Conservation (phyloP, 345 rosid species). For the Euphorbia pulcherrima region DNA sequence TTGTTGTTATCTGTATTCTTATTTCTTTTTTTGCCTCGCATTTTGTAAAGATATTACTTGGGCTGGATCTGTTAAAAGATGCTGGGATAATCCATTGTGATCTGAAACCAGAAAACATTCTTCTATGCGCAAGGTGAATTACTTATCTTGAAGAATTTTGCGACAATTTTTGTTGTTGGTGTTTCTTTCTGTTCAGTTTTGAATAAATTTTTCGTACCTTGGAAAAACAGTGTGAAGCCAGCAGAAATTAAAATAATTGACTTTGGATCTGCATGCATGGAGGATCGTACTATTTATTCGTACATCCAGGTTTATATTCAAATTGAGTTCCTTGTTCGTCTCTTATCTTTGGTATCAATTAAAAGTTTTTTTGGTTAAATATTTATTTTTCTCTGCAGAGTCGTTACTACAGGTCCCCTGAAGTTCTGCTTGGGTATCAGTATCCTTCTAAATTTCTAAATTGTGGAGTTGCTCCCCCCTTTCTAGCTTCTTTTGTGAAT, state of each 20-base stretch:
- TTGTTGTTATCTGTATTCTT: conserved; percentile 13
- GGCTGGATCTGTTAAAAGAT: conserved; percentile 85
- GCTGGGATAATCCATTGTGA: conserved; percentile 97
- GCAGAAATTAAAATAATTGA: conserved; percentile 96
- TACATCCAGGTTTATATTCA: conserved; percentile 77
- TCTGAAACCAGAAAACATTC: conserved; percentile 98
- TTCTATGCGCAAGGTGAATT: conserved; percentile 79
- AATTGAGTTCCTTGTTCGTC: neutral
- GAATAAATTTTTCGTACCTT: conserved; percentile 16
- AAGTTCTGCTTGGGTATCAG: conserved; percentile 97
- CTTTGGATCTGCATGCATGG: conserved; percentile 99
- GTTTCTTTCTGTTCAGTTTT: conserved; percentile 9
- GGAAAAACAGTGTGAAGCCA: conserved; percentile 70
- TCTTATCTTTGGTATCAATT: conserved; percentile 19
- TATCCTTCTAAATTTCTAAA: conserved; percentile 60
- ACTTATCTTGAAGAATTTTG: conserved; percentile 21
- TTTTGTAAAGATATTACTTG: conserved; percentile 68
- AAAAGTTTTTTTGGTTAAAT: conserved; percentile 15
- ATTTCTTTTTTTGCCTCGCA: conserved; percentile 9
- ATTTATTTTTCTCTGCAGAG: conserved; percentile 62
- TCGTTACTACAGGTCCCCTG: conserved; percentile 98
- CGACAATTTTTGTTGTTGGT: conserved; percentile 9
- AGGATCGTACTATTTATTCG: conserved; percentile 95
- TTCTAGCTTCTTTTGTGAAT: neutral
- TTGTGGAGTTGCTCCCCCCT: conserved; percentile 11